Evolutionary conservation across 2,329 filamentous ascomycete species (phyloP).

Genomic region (Colletotrichum cordylinicola): DNA sequence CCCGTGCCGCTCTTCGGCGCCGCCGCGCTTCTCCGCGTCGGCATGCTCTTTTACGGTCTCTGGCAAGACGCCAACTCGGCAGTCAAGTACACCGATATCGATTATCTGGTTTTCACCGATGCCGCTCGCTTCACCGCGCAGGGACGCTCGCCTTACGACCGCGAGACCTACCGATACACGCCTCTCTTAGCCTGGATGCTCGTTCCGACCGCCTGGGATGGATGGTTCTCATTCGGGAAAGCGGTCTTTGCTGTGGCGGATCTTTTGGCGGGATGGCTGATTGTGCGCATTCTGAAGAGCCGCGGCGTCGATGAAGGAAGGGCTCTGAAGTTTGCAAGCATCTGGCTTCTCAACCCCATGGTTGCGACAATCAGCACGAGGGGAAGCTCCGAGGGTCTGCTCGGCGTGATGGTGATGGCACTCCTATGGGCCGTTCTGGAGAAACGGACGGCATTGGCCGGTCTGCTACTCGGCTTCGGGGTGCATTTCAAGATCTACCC

Average conservation of each 20-base stretch:
- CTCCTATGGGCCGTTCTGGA: conserved; percentile 82
- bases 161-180: conserved; percentile 97
- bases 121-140: conserved; percentile 77
- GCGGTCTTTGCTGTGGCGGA: conserved; percentile 84
- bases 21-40: conserved; percentile 69
- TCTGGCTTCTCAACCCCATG: conserved; percentile 98
- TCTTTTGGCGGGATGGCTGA: conserved; percentile 82
- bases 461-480: conserved; percentile 76
- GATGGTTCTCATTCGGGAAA: conserved; percentile 86
- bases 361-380: conserved; percentile 95
- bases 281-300: conserved; percentile 52
- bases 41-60: conserved; percentile 84
- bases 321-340: conserved; percentile 78
- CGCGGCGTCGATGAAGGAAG: conserved; percentile 51
- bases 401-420: conserved; percentile 84
- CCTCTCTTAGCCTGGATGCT: conserved; percentile 92
- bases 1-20: conserved; percentile 59
- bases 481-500: conserved; percentile 99
- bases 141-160: conserved; percentile 79
- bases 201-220: conserved; percentile 72
- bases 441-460: conserved; percentile 68
- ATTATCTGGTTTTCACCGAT: conserved; percentile 98
- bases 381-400: conserved; percentile 89
- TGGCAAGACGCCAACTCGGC: conserved; percentile 93
- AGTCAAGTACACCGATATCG: conserved; percentile 98